phyloP scores from a whole-genome alignment of 306 rosid species.

The Vigna radiata region DNA sequence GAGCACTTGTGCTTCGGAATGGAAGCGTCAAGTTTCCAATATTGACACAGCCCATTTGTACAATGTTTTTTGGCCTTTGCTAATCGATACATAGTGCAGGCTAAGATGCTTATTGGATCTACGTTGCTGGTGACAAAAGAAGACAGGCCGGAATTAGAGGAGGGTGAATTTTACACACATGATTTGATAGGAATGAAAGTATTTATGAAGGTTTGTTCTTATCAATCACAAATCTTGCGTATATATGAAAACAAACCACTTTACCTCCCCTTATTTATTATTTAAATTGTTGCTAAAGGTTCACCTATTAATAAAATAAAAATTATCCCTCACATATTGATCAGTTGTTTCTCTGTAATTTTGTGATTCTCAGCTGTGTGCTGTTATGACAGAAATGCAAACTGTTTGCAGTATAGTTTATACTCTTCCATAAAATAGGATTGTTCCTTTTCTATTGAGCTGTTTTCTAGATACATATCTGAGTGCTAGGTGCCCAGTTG shows the following conservation, averaged over 20 bases:
- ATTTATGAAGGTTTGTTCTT: slow-evolving; percentile 70
- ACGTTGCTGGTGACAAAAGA: slow-evolving; percentile 84
- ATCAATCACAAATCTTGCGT: slow-evolving; percentile 12
- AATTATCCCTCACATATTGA: slow-evolving; percentile 8
- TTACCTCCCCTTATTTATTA: slow-evolving; percentile 26
- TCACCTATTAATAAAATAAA: slow-evolving; percentile 10
- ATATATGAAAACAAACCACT: neutral
- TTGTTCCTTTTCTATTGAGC: slow-evolving; percentile 2
- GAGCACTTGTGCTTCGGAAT: slow-evolving; percentile 1
- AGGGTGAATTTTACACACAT: slow-evolving; percentile 84
- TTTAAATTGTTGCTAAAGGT: slow-evolving; percentile 10
- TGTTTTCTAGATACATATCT: slow-evolving; percentile 14
- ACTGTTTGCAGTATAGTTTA: slow-evolving; percentile 36
- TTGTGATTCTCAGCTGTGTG: slow-evolving; percentile 31
- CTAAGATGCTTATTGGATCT: slow-evolving; percentile 85
- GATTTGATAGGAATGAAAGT: slow-evolving; percentile 96
- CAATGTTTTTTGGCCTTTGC: slow-evolving; percentile 37
- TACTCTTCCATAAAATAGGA: slow-evolving; percentile 9
- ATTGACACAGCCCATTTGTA: slow-evolving; percentile 10
- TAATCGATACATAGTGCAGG: slow-evolving; percentile 59
- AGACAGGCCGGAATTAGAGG: slow-evolving; percentile 84
- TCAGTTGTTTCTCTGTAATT: slow-evolving; percentile 26
- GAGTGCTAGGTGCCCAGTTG: slow-evolving; percentile 15
- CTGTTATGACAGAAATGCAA: slow-evolving; percentile 13
- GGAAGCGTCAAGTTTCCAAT: slow-evolving; percentile 15